Percentiles rank a stretch among this genome's conserved stretches.
Conservation (phyloP, 2,329 filamentous ascomycete species). For the Salinomyces thailandicus region DNA sequence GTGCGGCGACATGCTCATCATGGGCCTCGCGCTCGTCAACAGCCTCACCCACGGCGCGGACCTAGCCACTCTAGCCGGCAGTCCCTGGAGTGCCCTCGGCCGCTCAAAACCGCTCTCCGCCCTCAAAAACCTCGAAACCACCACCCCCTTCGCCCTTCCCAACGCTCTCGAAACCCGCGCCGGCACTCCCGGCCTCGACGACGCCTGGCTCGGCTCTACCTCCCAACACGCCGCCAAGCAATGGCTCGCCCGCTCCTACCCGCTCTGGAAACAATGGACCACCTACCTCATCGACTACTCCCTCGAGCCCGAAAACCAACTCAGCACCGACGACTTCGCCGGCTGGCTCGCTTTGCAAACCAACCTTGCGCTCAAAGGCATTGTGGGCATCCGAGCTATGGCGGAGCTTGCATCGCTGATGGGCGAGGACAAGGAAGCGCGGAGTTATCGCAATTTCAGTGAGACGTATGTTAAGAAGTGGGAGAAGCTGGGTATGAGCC, state of each 20-base stretch:
- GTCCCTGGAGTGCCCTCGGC: slow-evolving; percentile 46
- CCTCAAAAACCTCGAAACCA: slow-evolving; percentile 18
- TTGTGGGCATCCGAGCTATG: slow-evolving; percentile 72
- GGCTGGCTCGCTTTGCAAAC: slow-evolving; percentile 69
- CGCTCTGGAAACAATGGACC: slow-evolving; percentile 67
- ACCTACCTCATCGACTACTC: slow-evolving; percentile 65
- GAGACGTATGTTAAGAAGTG: slow-evolving; percentile 61
- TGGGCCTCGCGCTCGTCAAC: slow-evolving; percentile 60
- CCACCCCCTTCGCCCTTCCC: slow-evolving; percentile 39
- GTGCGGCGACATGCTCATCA: slow-evolving; percentile 63
- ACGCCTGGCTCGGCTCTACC: slow-evolving; percentile 46
- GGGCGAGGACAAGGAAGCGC: slow-evolving; percentile 46
- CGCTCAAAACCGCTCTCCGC: slow-evolving; percentile 9
- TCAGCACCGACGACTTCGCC: slow-evolving; percentile 78
- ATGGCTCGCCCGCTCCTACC: slow-evolving; percentile 61
- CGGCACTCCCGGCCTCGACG: slow-evolving; percentile 50
- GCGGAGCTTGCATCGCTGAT: slow-evolving; percentile 55
- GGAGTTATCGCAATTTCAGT: slow-evolving; percentile 50
- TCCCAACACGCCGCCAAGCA: slow-evolving; percentile 48
- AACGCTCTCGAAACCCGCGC: slow-evolving; percentile 36
- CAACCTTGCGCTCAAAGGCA: slow-evolving; percentile 73
- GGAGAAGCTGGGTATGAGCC: slow-evolving; percentile 59
- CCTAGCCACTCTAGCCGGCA: slow-evolving; percentile 41
- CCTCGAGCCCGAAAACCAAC: slow-evolving; percentile 62
- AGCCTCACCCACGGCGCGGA: slow-evolving; percentile 57